These are phyloP conservation scores for Mortierella sp. DNA, from an alignment of 371 early-diverging fungal species.

Conservation along the genomic window DNA sequence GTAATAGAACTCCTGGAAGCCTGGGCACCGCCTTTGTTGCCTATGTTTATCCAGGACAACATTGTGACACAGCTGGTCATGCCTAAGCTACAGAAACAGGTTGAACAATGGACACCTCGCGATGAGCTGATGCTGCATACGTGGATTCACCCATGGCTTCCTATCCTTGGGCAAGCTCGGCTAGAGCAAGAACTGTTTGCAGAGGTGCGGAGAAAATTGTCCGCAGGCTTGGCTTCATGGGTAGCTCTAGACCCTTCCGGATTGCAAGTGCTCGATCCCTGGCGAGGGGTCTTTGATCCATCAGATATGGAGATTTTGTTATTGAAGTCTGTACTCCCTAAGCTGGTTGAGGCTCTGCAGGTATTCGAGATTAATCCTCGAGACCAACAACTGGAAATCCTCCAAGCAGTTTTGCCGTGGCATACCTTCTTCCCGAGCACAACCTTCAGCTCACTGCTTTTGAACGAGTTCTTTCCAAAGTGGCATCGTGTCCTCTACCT, in stretches of 20 bases:
- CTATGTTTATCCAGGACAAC: conserved; percentile 78
- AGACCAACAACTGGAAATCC: conserved; percentile 64
- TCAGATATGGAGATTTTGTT: conserved; percentile 70
- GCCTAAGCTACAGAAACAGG: conserved; percentile 75
- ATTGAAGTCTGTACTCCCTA: conserved; percentile 72
- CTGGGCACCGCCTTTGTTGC: conserved; percentile 77
- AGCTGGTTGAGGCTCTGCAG: conserved; percentile 69
- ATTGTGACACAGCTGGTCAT: conserved; percentile 80
- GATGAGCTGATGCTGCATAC: conserved; percentile 76
- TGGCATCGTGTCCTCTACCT: conserved; percentile 75
- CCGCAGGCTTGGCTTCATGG: conserved; percentile 71
- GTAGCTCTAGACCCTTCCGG: conserved; percentile 73
- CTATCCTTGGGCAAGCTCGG: conserved; percentile 67
- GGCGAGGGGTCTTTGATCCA: conserved; percentile 75
- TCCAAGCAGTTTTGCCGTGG: conserved; percentile 69
- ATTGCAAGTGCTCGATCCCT: conserved; percentile 67
- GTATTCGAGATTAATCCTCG: conserved; percentile 82
- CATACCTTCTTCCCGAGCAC: conserved; percentile 62
- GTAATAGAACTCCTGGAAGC: conserved; percentile 73
- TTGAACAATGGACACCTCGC: conserved; percentile 79
- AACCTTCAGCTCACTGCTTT: conserved; percentile 69
- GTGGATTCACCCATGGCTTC: conserved; percentile 91
- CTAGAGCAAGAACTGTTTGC: conserved; percentile 66
- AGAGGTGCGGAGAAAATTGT: conserved; percentile 72
- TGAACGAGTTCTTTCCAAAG: conserved; percentile 81